A percentile compares a stretch with the other conserved stretches of the same genome.
Conservation (phyloP, 768 basidiomycete species). For the Imleria badia region DNA sequence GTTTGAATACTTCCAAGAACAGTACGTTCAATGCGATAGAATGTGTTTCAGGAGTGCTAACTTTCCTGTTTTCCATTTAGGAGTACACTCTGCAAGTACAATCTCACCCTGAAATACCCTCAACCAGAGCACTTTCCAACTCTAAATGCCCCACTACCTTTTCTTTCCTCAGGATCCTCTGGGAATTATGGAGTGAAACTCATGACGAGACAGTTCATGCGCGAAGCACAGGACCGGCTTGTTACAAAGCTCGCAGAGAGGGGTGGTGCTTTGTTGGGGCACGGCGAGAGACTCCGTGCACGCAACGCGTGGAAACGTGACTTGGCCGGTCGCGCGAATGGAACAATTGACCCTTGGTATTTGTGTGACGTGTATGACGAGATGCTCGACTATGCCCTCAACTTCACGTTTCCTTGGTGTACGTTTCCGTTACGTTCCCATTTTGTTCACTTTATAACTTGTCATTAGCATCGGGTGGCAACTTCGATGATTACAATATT, state of each 20-base stretch:
- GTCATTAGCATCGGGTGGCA: slow-evolving; percentile 18
- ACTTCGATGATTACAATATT: slow-evolving; percentile 49
- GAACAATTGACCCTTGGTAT: slow-evolving; percentile 58
- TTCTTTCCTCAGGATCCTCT: rapidly evolving
- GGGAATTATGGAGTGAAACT: neutral
- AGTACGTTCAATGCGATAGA: slow-evolving; percentile 42
- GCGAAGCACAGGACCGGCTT: neutral
- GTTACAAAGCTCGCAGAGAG: neutral
- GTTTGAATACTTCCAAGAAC: slow-evolving; percentile 63
- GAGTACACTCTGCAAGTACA: slow-evolving; percentile 57
- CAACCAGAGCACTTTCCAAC: slow-evolving; percentile 52
- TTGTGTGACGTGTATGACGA: slow-evolving; percentile 59
- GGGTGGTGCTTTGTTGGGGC: slow-evolving; percentile 16
- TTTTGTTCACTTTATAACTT: neutral
- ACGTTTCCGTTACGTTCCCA: slow-evolving; percentile 5
- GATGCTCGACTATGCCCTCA: slow-evolving; percentile 65
- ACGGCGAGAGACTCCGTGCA: slow-evolving; percentile 17
- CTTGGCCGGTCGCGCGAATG: slow-evolving; percentile 48
- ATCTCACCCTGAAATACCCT: slow-evolving; percentile 70
- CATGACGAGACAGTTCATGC: neutral
- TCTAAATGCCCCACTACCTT: neutral
- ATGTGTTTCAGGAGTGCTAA: neutral
- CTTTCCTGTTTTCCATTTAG: slow-evolving; percentile 31
- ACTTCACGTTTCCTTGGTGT: slow-evolving; percentile 64
- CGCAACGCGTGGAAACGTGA: slow-evolving; percentile 42